A percentile compares a stretch with the other conserved stretches of the same genome.
Conservation (phyloP, 1,284 basidiomycete genomes). For the Pseudozyma hubeiensis region DNA sequence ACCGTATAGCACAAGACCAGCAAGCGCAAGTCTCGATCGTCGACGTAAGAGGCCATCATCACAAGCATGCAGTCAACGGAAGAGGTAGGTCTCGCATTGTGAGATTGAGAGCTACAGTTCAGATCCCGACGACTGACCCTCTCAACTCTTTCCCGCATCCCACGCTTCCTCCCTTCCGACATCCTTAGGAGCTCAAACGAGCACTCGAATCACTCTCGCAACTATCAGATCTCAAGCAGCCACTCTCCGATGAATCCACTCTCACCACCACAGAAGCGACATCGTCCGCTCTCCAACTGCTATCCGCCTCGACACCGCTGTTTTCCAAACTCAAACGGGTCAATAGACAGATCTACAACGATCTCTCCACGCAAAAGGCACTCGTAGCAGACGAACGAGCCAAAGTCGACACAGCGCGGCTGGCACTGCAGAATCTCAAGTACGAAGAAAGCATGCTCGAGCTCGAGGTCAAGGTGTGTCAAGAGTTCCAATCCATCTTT, state of each 20-base stretch:
- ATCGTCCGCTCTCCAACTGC: constrained; percentile 14
- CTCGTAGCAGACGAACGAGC: constrained; percentile 29
- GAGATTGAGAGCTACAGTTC: neutral
- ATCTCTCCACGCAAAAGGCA: constrained; percentile 27
- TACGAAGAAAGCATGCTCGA: constrained; percentile 52
- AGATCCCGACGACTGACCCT: neutral
- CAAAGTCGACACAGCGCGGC: constrained; percentile 37
- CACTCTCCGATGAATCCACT: constrained; percentile 1
- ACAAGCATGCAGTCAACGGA: too few species aligned
- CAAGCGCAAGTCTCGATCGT: too few species aligned
- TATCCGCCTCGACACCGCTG: constrained; percentile 24
- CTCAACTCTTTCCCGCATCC: neutral
- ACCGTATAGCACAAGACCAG: too few species aligned
- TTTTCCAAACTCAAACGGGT: constrained; percentile 31
- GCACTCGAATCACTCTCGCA: constrained; percentile 13
- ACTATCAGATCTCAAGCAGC: constrained; percentile 22
- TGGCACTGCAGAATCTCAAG: constrained; percentile 43
- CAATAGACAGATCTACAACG: constrained; percentile 32
- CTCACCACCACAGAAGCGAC: neutral
- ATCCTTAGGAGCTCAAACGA: constrained; percentile 24
- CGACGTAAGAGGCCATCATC: too few species aligned
- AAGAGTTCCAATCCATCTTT: constrained; percentile 48
- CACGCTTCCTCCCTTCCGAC: neutral
- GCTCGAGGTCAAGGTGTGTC: constrained; percentile 39
- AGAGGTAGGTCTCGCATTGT: too few species aligned